phyloP scores from a whole-genome alignment of 768 basidiomycete species.

The Boletus pseudo-olivaceus region DNA sequence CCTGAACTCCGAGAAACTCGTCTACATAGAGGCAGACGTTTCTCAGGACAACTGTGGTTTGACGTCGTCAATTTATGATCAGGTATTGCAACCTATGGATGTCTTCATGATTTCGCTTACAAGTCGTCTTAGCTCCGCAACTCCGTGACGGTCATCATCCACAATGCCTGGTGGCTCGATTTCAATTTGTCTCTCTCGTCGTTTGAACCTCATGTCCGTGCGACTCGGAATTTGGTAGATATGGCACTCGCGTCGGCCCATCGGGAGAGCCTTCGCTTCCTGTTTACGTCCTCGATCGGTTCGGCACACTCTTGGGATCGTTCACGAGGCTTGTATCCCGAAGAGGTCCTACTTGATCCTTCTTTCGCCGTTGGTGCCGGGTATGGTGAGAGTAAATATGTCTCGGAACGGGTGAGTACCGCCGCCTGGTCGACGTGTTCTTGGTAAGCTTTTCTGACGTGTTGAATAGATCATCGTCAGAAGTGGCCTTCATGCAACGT shows the following conservation, averaged over 20 bases:
- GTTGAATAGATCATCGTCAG: conserved; percentile 21
- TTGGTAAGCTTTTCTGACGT: not conserved
- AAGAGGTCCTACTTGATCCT: conserved; percentile 31
- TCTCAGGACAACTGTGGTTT: conserved; percentile 32
- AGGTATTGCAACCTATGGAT: conserved; percentile 18
- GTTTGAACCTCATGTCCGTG: conserved; percentile 36
- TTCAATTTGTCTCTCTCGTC: conserved; percentile 39
- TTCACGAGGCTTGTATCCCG: conserved; percentile 32
- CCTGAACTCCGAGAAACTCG: conserved; percentile 32
- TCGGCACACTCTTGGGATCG: conserved; percentile 24
- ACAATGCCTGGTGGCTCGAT: conserved; percentile 41
- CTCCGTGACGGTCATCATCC: conserved; percentile 31
- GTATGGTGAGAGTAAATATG: conserved; percentile 38
- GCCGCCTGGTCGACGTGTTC: not conserved
- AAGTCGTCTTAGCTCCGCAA: conserved; percentile 12
- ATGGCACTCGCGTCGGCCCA: conserved; percentile 5
- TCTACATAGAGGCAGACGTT: conserved; percentile 38
- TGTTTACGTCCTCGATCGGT: conserved; percentile 28
- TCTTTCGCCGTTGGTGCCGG: conserved; percentile 30
- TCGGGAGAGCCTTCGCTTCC: conserved; percentile 9
- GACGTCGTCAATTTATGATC: conserved; percentile 19
- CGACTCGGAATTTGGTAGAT: conserved; percentile 33
- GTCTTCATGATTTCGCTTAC: not conserved
- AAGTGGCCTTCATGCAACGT: conserved; percentile 25
- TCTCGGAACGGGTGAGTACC: conserved; percentile 31